Conservation (phyloP, 352 stramenopile genomes). For the Elongisporangium anandrum region DNA sequence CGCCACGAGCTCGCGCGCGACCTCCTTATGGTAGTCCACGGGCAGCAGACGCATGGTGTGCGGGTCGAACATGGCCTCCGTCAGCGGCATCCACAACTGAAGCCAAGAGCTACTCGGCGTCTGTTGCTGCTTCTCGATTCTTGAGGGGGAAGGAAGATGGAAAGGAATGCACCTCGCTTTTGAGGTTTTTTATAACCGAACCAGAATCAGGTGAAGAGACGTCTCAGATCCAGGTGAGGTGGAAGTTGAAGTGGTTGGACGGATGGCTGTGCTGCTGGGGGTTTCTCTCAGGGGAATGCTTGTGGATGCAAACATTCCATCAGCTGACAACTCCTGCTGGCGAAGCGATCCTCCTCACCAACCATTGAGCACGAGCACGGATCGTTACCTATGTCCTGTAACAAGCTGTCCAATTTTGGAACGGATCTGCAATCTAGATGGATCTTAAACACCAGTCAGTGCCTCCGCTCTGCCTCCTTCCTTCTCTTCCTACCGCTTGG, state of each 20-base stretch:
- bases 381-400: too few relatives aligned
- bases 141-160: neutral
- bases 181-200: neutral
- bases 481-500: slow-evolving; percentile 21
- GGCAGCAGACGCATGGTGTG: slow-evolving; percentile 41
- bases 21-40: slow-evolving; percentile 62
- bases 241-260: neutral
- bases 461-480: neutral
- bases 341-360: too few relatives aligned
- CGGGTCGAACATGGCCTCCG: neutral
- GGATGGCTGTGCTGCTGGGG: too few relatives aligned
- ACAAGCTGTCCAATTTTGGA: neutral
- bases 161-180: neutral
- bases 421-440: too few relatives aligned
- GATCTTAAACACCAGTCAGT: too few relatives aligned
- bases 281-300: too few relatives aligned
- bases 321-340: too few relatives aligned
- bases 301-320: too few relatives aligned
- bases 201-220: neutral
- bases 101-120: neutral
- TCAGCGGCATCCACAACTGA: neutral
- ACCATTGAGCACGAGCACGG: too few relatives aligned
- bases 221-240: neutral
- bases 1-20: slow-evolving; percentile 53
- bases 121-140: neutral